Conservation (phyloP, 2,329 filamentous ascomycete genomes). For the Didymella pomorum region DNA sequence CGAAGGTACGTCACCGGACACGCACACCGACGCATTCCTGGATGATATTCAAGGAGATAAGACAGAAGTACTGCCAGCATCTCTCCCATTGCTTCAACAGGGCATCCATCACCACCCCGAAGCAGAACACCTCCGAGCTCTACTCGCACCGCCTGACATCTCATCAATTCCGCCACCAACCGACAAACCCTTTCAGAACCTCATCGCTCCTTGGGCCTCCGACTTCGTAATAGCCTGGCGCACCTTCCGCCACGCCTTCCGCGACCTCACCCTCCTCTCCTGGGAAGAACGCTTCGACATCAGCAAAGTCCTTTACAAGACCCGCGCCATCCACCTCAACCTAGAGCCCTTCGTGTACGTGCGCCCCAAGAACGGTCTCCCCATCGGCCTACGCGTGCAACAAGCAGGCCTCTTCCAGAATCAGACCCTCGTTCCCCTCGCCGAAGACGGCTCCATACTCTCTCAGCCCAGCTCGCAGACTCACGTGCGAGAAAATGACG, state of each 20-base stretch:
- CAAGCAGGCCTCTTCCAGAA: conserved; percentile 7
- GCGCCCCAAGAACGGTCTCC: conserved; percentile 27
- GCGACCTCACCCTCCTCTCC: conserved; percentile 48
- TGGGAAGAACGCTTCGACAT: conserved; percentile 54
- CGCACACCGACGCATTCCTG: not conserved
- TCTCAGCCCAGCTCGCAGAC: not conserved
- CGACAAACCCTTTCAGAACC: conserved; percentile 22
- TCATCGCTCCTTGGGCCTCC: conserved; percentile 44
- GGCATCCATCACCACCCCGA: conserved; percentile 9
- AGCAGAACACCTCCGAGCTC: conserved; percentile 23
- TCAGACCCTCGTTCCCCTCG: not conserved
- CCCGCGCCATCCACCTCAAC: conserved; percentile 22
- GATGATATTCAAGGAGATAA: not conserved
- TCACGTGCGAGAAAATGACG: not conserved
- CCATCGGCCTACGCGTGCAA: conserved; percentile 25
- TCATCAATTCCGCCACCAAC: not conserved
- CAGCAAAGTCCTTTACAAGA: conserved; percentile 29
- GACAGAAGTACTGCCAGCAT: not conserved
- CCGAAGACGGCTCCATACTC: not conserved
- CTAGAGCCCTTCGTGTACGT: conserved; percentile 43
- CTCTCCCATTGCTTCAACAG: conserved; percentile 25
- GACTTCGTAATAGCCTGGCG: conserved; percentile 46
- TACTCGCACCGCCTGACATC: conserved; percentile 12
- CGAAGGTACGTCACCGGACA: not conserved
- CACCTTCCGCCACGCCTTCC: conserved; percentile 52